phyloP scores from a whole-genome alignment of 257 asterid genomes.

The Solanum appendiculatum region DNA sequence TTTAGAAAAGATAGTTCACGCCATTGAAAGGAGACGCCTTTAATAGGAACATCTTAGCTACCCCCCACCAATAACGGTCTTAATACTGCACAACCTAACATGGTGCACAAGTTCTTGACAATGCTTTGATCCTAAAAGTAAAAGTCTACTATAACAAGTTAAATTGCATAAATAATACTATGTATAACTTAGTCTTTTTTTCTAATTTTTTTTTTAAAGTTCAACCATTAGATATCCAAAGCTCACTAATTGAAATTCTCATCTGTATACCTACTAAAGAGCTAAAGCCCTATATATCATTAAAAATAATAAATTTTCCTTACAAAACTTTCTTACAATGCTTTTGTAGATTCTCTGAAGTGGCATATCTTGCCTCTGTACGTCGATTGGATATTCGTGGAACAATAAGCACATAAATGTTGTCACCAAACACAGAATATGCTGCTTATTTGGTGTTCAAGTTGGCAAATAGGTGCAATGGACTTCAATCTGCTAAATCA shows the following conservation, averaged over 20 bases:
- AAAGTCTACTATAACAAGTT: too few relatives aligned
- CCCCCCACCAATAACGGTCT: too few relatives aligned
- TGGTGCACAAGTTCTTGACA: too few relatives aligned
- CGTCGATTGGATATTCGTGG: constrained; percentile 2
- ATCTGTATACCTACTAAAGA: neutral
- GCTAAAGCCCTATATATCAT: neutral
- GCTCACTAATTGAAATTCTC: neutral
- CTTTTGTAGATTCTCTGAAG: constrained; percentile 9
- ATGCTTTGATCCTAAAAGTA: too few relatives aligned
- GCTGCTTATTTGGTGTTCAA: constrained; percentile 44
- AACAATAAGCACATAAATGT: constrained; percentile 15
- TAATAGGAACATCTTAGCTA: neutral
- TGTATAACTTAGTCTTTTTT: too few relatives aligned
- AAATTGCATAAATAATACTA: too few relatives aligned
- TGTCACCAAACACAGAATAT: constrained; percentile 30
- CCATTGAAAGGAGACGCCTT: neutral
- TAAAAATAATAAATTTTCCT: neutral
- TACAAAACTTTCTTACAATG: neutral
- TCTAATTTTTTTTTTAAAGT: too few relatives aligned
- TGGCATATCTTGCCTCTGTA: neutral
- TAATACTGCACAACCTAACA: neutral
- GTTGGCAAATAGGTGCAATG: constrained; percentile 15
- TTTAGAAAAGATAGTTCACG: too few relatives aligned
- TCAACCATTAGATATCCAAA: too few relatives aligned
- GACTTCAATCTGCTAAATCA: constrained; percentile 22